Evolutionary conservation across 2,329 filamentous ascomycete species (phyloP), one percentile per base, ranked within the genome.

Genomic region (Cryphonectria japonica): DNA sequence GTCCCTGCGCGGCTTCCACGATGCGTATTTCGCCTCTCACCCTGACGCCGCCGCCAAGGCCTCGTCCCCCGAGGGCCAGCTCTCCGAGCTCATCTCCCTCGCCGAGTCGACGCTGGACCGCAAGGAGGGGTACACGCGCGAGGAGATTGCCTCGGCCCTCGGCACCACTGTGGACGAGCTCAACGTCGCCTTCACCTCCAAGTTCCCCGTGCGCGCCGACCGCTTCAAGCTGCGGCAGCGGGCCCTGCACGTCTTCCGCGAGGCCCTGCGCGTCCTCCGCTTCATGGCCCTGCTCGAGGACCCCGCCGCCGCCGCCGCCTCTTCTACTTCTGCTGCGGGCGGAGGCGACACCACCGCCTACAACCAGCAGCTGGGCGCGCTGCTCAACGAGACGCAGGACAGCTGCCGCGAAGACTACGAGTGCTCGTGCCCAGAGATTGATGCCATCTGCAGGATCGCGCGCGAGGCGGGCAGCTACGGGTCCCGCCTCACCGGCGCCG

Each of bases 341-440:
- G 82, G 85, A 63, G 86, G 87, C 43, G 86, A 90, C 74, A 90
- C 90, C n/a, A 78, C 81, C 14, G 78, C 77, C 19, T 91, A 91
- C 78, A 91, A 95, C 78, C 81, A 84, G 64, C 85, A 88, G 67
- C 89, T 99, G 0, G 96, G 96, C 39, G 88, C 88, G 60, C 85
- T 98, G 16, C 90, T 99, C 85, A 97, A 98, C 80, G 89, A 91
- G 76, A 97, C 95, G 0, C 96, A 99, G 79, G 89, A 89, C 59
- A 97, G 93, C 9, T 98, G 95, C 81, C 88, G 93, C 67, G 92
- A 95, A 22, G 81, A 93, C 4, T 99, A 96, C 82, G 93, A 98
- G 77, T 98, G 95, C 83, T 96, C 92, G 77, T 97, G 93, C 76
- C 90, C 93, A 0, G 95, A 98, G 81, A 88, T 98, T n/a, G 95